Conservation (phyloP, 306 rosid genomes). For the Prunus armeniaca region DNA sequence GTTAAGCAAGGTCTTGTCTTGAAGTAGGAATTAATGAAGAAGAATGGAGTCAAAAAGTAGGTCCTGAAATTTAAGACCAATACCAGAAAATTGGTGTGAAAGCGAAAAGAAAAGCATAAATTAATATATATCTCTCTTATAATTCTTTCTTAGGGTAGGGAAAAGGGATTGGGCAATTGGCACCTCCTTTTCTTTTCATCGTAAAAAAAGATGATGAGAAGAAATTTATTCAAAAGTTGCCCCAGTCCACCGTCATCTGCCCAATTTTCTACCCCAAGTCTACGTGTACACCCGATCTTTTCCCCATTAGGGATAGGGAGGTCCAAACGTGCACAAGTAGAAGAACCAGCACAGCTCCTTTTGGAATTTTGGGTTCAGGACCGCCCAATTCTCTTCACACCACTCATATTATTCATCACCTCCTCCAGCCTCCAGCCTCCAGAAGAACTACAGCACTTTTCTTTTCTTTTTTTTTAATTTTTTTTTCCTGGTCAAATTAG, state of each 20-base stretch:
- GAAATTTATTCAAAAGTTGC: no score
- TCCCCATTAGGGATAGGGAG: not conserved
- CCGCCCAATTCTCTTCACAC: not conserved
- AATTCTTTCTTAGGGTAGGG: not conserved
- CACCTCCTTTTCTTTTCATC: not conserved
- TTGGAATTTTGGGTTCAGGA: not conserved
- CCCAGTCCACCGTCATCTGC: constrained; percentile 6
- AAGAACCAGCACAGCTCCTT: no score
- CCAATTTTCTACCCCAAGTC: constrained; percentile 12
- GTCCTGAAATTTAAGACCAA: not conserved
- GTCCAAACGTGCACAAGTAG: not conserved
- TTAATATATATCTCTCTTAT: not conserved
- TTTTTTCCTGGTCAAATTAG: not conserved
- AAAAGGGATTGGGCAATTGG: not conserved
- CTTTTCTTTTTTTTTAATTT: no score
- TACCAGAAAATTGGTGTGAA: constrained; percentile 7
- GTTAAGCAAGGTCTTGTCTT: not conserved
- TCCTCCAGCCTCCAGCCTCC: no score
- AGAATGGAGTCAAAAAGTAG: constrained; percentile 6
- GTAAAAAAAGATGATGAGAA: not conserved
- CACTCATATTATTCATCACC: no score
- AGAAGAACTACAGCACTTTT: no score
- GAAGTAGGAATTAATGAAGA: not conserved
- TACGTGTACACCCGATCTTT: not conserved
- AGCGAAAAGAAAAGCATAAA: not conserved